Evolutionary conservation across 225 moss, liverwort and hornwort genomes (phyloP).

Genomic region (Takakia lepidozioides): DNA sequence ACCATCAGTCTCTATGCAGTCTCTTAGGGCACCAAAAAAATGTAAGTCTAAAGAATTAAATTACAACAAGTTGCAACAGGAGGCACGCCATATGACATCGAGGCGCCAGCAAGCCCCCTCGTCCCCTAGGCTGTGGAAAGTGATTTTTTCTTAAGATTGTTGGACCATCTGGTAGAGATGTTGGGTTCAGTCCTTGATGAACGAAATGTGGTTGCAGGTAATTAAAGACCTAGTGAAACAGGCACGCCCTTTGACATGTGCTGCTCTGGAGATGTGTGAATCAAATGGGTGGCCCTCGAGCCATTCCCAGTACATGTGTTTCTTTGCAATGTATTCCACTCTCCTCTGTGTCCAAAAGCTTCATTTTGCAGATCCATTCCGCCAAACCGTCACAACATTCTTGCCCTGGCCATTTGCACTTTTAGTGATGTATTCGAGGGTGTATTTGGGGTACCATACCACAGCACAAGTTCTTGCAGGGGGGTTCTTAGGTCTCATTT

Average conservation of each 20-base stretch:
- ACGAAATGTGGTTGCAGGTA: no score
- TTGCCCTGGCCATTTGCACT: constrained; percentile 92
- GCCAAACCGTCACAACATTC: constrained; percentile 53
- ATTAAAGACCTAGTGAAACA: constrained; percentile 76
- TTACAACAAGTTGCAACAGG: no score
- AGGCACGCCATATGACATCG: no score
- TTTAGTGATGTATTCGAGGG: constrained; percentile 79
- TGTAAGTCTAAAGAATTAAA: no score
- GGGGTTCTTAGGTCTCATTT: constrained; percentile 43
- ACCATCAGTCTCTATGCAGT: no score
- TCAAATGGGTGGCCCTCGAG: constrained; percentile 98
- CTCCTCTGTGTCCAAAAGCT: constrained; percentile 54
- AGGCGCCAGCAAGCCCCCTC: no score
- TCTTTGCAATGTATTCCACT: constrained; percentile 75
- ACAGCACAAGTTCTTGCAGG: constrained; percentile 77
- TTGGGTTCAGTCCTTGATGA: no score
- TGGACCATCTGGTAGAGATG: no score
- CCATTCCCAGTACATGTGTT: constrained; percentile 90
- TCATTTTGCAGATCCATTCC: constrained; percentile 53
- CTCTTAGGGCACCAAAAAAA: no score
- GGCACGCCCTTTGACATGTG: constrained; percentile 82
- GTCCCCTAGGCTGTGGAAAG: no score
- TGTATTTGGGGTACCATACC: constrained; percentile 88
- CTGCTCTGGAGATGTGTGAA: constrained; percentile 91
- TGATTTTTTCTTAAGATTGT: no score